A percentile compares a stretch with the other conserved stretches of the same genome.
phyloP scores from a whole-genome alignment of 2,329 filamentous ascomycete genomes.

The Diplodia intermedia region DNA sequence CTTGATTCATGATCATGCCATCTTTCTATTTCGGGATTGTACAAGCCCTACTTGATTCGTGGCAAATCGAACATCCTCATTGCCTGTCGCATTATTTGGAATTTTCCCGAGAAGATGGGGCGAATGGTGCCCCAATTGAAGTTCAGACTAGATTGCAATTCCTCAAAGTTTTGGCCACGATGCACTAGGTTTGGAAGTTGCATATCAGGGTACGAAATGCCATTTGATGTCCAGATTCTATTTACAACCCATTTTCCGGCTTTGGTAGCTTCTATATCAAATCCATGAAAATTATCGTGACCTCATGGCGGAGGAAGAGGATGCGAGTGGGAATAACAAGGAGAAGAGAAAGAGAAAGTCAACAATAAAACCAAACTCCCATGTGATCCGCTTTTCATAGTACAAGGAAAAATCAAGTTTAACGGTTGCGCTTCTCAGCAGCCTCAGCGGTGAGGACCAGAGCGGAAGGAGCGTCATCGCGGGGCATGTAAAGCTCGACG shows the following conservation, averaged over 20 bases:
- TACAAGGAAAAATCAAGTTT: conserved; percentile 6
- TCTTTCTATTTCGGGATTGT: not conserved
- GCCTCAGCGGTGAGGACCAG: conserved; percentile 74
- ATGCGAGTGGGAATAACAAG: conserved; percentile 24
- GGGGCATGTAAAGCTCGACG: conserved; percentile 82
- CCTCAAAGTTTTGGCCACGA: not conserved
- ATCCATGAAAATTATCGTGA: conserved; percentile 13
- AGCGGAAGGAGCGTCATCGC: conserved; percentile 75
- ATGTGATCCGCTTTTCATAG: conserved; percentile 19
- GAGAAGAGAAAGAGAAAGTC: conserved; percentile 4
- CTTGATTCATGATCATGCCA: conserved; percentile 2
- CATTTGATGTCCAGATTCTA: conserved; percentile 22
- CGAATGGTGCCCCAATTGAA: not conserved
- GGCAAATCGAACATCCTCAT: not conserved
- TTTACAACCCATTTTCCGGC: conserved; percentile 29
- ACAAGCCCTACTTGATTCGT: not conserved
- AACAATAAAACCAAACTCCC: conserved; percentile 8
- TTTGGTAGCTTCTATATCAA: conserved; percentile 24
- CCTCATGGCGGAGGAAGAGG: conserved; percentile 19
- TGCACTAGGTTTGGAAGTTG: not conserved
- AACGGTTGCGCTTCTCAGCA: conserved; percentile 70
- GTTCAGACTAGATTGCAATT: not conserved
- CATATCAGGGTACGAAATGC: conserved; percentile 4
- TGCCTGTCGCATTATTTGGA: not conserved
- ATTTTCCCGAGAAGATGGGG: not conserved